Base-by-base conservation (phyloP, 1,284 basidiomycete species). In the Ceratorhiza oryzae-sativae region DNA sequence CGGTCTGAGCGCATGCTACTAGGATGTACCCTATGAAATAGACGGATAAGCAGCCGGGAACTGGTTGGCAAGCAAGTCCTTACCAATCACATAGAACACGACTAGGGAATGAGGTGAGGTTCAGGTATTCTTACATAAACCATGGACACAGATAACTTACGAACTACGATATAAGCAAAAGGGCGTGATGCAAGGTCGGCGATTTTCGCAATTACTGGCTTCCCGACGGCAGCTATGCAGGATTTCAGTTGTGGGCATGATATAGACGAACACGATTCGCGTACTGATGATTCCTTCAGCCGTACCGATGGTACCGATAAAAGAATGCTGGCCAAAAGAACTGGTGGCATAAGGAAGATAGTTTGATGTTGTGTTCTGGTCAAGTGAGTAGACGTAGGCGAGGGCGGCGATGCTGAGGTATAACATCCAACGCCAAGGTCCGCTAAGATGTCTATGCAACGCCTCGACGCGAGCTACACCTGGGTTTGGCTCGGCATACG, bases 161-260 rank as follows among this genome's bases (percentile, higher is more conserved):
- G 53, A 27, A 72, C 80, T 42, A 83, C 73, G 62, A 82, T 77
- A 73, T 83, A 84, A 0, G 84, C 71, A 58, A 53, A 36, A 3
- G 71, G 49, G 5, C 75, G 74, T 46, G 70, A 62, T 30, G 77
- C 77, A 73, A 84, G 81, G 75, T 87, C 85, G 6, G 84, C 79
- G 12, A 86, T 77, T 77, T 86, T 86, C 36, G 85, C 86, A 73
- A 84, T 82, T 55, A 85, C 79, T 0, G 86, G 86, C 78, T 86
- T 86, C 34, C 83, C 83, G 42, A 86, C 82, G 20, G 85, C 85
- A 72, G 85, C 72, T 82, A 82, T 77, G 85, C 83, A 0, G 18
- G 25, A 20, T 2, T 30, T 30, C 9, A 45, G 20, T 42, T 27
- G 10, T 25, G 18, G 39, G 18, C 4, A n/a, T 15, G 13, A 36